phyloP scores from a whole-genome alignment of 331 rosid genomes.

The Acacia pycnantha region DNA sequence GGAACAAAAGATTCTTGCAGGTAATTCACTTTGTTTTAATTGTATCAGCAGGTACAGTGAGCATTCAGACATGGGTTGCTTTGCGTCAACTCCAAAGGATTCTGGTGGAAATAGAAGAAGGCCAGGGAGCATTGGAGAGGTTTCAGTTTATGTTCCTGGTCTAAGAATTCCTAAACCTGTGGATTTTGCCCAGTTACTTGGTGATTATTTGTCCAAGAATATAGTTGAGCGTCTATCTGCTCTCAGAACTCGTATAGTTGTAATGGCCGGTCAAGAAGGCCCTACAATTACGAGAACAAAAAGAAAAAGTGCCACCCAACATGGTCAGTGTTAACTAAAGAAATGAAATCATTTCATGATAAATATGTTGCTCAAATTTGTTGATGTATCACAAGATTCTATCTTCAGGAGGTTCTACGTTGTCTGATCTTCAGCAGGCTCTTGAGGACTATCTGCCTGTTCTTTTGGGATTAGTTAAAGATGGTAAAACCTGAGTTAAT shows the following conservation, averaged over 20 bases:
- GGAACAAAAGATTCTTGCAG: constrained; percentile 28
- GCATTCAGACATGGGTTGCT: constrained; percentile 77
- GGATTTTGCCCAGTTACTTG: constrained; percentile 73
- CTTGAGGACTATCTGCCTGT: constrained; percentile 90
- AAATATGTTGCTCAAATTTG: constrained; percentile 15
- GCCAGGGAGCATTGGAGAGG: constrained; percentile 92
- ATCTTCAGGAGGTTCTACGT: constrained; percentile 83
- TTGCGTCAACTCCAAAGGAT: constrained; percentile 73
- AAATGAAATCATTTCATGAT: constrained; percentile 20
- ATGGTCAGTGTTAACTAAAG: constrained; percentile 56
- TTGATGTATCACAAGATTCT: constrained; percentile 38
- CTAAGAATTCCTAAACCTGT: constrained; percentile 88
- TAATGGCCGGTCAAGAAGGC: constrained; percentile 97
- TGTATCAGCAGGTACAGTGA: constrained; percentile 50
- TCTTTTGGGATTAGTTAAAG: constrained; percentile 91
- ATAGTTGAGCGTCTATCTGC: constrained; percentile 81
- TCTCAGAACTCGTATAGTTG: constrained; percentile 88
- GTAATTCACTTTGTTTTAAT: constrained; percentile 37
- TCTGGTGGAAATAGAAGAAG: constrained; percentile 78
- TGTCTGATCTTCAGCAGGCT: constrained; percentile 88
- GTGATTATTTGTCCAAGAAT: constrained; percentile 79
- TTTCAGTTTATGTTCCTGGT: constrained; percentile 95
- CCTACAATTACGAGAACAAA: constrained; percentile 91
- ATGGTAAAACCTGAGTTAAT: constrained; percentile 57
- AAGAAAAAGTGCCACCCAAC: constrained; percentile 86